Conservation (phyloP, 495 filamentous ascomycete species). For the Aspergillus nidulans region DNA sequence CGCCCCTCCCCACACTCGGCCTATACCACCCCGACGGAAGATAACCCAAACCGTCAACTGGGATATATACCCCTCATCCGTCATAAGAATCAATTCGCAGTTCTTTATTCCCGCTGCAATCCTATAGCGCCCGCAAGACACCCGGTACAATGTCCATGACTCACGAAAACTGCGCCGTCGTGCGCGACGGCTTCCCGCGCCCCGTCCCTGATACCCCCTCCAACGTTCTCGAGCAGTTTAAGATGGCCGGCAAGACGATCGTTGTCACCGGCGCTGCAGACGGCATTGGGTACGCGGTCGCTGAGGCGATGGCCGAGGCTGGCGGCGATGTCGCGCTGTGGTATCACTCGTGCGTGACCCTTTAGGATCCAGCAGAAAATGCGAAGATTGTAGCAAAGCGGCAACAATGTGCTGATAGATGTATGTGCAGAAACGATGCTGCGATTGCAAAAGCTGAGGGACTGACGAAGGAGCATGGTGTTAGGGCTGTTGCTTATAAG, state of each 20-base stretch:
- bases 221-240: constrained; percentile 43
- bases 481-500: constrained; percentile 36
- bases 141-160: constrained; percentile 49
- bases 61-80: neutral
- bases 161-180: constrained; percentile 28
- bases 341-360: constrained; percentile 36
- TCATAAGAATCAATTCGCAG: too few species aligned
- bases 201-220: constrained; percentile 38
- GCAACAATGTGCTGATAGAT: neutral
- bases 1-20: neutral
- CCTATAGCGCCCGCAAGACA: too few species aligned
- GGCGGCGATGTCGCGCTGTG: constrained; percentile 30
- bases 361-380: too few species aligned
- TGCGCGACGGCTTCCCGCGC: constrained; percentile 35
- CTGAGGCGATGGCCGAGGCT: constrained; percentile 35
- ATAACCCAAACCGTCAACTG: neutral
- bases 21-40: too few species aligned
- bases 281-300: constrained; percentile 32
- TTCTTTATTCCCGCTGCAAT: too few species aligned
- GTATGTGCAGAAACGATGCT: constrained; percentile 26
- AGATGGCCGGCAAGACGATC: constrained; percentile 37
- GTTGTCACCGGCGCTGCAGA: constrained; percentile 34
- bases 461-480: constrained; percentile 26
- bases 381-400: neutral
- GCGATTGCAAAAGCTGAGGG: constrained; percentile 29